Base-by-base conservation (phyloP, 75 land plant species). In the Ceratopteris richardii region DNA sequence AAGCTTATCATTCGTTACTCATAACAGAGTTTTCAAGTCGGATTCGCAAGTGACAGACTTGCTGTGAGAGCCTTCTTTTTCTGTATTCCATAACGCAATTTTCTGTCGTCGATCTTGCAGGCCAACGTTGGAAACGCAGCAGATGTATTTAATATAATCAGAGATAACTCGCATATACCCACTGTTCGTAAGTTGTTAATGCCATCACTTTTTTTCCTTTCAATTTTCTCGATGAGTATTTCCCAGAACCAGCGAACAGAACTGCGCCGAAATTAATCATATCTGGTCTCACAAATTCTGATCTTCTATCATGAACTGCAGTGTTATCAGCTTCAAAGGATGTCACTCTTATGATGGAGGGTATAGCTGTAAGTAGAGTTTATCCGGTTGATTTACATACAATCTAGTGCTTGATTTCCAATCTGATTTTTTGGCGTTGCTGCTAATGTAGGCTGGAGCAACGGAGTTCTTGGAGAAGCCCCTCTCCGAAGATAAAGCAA, bases 391-490 rank as follows among this genome's bases (percentile, higher is more conserved):
- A 26, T 52, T 23, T 11, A 23, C 28, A 22, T 52, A 26, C 2
- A 3, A 26, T 24, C 25, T 22, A 24, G 14, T 4, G 20, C 31
- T n/a, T 57, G 19, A 16, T 19, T 5, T 57, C n/a, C n/a, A n/a
- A n/a, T 5, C 37, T 36, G 33, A 12, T 18, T 2, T 16, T 39
- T 10, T 33, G n/a, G 6, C 13, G 23, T 16, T 37, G 12, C 21
- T 64, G n/a, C 14, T 20, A 57, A 65, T 46, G 51, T 75, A 87
- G 92, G 79, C 78, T 23, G 92, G 92, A 54, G 92, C 92, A 42
- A 71, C 83, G 27, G 92, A 80, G 60, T 84, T 87, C 54, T 79
- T 87, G 31, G 72, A 70, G 61, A 87, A 81, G 62, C 92, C 92
- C 6, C 63, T 87, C 22, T 69, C 88, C 0, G 84, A 84, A 52